phyloP scores from a whole-genome alignment of 1,284 basidiomycete genomes.

The Cutaneotrichosporon daszewskae region DNA sequence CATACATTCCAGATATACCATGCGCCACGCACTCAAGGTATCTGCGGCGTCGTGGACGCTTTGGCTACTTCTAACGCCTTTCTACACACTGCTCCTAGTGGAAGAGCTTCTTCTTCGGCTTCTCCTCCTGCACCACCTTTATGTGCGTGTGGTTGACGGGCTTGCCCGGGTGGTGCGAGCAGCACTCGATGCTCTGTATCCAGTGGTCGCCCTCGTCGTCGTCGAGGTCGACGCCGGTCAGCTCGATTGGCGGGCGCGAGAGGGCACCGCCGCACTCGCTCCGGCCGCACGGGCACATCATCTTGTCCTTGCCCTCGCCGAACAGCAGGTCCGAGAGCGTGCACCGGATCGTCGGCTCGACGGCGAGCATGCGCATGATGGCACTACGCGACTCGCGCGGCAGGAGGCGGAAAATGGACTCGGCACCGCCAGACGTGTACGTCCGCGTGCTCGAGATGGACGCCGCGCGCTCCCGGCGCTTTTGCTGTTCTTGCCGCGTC shows the following conservation, averaged over 20 bases:
- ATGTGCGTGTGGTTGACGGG: slow-evolving; percentile 42
- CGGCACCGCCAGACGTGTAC: slow-evolving; percentile 77
- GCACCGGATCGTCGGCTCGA: slow-evolving; percentile 82
- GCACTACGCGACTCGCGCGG: slow-evolving; percentile 86
- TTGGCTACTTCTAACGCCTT: too few species aligned
- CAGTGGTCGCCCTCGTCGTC: slow-evolving; percentile 52
- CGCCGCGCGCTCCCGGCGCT: slow-evolving; percentile 36
- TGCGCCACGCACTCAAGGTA: too few species aligned
- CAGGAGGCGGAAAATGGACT: slow-evolving; percentile 94
- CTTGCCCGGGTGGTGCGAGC: slow-evolving; percentile 53
- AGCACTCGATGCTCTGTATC: slow-evolving; percentile 68
- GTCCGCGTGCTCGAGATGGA: slow-evolving; percentile 51
- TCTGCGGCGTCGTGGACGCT: too few species aligned
- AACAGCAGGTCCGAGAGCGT: slow-evolving; percentile 89
- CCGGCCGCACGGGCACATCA: slow-evolving; percentile 69
- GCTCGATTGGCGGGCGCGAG: slow-evolving; percentile 42
- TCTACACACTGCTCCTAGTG: too few species aligned
- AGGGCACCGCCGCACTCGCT: slow-evolving; percentile 49
- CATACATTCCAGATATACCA: too few species aligned
- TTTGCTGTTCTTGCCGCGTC: slow-evolving; percentile 34
- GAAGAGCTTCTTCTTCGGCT: slow-evolving; percentile 49
- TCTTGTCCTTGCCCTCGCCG: slow-evolving; percentile 65
- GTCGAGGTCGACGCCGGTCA: slow-evolving; percentile 34
- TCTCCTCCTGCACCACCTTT: slow-evolving; percentile 47
- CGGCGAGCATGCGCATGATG: slow-evolving; percentile 85